Percentiles rank a stretch among this genome's conserved stretches.
Evolutionary conservation across 768 basidiomycete genomes (phyloP).

Genomic region (Macrolepiota fuliginosa): DNA sequence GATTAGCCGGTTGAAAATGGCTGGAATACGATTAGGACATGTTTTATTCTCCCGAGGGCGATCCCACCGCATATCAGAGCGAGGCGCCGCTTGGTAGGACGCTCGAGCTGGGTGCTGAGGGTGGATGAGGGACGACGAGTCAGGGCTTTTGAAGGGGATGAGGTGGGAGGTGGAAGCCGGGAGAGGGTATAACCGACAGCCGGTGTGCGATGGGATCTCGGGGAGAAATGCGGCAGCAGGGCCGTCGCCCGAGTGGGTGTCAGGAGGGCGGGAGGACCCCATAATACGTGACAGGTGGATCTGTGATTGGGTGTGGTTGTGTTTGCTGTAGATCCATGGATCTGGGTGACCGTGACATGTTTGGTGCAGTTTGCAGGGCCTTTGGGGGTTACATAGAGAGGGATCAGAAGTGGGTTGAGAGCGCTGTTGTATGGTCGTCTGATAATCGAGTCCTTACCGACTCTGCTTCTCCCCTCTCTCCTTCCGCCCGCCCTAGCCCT

Average conservation of each 20-base stretch:
- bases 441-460: constrained; percentile 13
- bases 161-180: background rate
- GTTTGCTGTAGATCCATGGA: constrained; percentile 5
- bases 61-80: background rate
- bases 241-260: constrained; percentile 8
- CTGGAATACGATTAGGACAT: background rate
- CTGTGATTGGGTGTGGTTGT: constrained; percentile 1
- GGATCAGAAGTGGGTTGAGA: constrained; percentile 2
- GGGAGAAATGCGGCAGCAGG: constrained; percentile 5
- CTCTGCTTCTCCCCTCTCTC: constrained; percentile 16
- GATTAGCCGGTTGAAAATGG: background rate
- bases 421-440: constrained; percentile 14
- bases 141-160: constrained; percentile 5
- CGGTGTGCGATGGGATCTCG: constrained; percentile 11
- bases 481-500: constrained; percentile 34
- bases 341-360: constrained; percentile 5
- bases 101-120: background rate
- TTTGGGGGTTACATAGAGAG: constrained; percentile 8
- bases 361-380: background rate
- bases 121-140: background rate
- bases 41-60: background rate
- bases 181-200: background rate
- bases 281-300: constrained; percentile 9
- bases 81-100: background rate
- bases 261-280: background rate